Percentiles rank a stretch among this genome's conserved stretches.
These are phyloP conservation scores for Triticum dicoccoides DNA, from an alignment of 176 grass and related monocot genomes.

Conservation along the genomic window DNA sequence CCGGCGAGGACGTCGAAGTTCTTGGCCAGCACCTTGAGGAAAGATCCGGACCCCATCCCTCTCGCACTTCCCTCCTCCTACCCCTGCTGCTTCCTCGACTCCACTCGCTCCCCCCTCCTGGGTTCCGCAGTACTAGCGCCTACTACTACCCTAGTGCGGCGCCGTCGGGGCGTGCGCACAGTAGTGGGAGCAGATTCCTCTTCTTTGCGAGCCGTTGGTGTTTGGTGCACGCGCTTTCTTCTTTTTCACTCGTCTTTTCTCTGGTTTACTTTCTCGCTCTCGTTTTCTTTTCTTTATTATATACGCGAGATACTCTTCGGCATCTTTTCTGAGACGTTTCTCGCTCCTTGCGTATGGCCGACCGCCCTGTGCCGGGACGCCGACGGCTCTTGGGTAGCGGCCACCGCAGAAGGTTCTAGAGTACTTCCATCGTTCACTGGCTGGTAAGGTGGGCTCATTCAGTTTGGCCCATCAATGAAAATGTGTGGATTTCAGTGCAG, in stretches of 20 bases:
- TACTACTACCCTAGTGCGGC: background rate
- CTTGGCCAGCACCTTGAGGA: constrained; percentile 79
- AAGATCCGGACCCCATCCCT: constrained; percentile 88
- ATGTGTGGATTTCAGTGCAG: too few relatives aligned
- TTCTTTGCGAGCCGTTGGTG: background rate
- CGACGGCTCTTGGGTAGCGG: background rate
- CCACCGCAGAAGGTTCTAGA: background rate
- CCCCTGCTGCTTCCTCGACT: background rate
- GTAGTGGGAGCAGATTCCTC: background rate
- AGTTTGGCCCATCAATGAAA: background rate
- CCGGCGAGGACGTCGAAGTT: constrained; percentile 87
- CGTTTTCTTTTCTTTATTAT: background rate
- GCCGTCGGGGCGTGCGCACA: background rate
- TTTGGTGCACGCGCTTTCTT: background rate
- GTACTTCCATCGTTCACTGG: background rate
- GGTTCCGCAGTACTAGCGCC: background rate
- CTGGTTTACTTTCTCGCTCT: background rate
- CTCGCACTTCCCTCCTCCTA: background rate
- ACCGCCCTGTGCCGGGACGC: background rate
- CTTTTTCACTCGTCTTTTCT: background rate
- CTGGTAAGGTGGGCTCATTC: background rate
- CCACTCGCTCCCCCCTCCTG: background rate
- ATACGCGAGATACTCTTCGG: background rate
- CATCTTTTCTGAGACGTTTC: background rate
- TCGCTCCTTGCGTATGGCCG: background rate